phyloP scores from a whole-genome alignment of 306 rosid species.

The Begonia masoniana region DNA sequence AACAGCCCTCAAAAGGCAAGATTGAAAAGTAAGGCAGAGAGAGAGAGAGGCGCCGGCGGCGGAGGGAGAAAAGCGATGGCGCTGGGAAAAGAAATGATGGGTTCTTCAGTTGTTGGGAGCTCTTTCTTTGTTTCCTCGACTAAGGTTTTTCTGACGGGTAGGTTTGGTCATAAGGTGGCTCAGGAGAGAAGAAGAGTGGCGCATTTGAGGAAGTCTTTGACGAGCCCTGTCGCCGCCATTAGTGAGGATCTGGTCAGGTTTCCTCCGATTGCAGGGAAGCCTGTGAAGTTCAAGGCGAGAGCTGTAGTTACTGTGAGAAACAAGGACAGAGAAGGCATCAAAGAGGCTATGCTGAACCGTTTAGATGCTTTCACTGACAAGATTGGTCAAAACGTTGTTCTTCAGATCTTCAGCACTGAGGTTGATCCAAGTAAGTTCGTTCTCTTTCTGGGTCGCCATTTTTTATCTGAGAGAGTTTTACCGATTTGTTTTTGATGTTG shows the following conservation, averaged over 20 bases:
- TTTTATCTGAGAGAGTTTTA: neutral
- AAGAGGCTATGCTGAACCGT: slow-evolving; percentile 49
- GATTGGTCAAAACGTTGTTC: slow-evolving; percentile 72
- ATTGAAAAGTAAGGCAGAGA: neutral
- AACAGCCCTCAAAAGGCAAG: neutral
- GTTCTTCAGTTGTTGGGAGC: slow-evolving; percentile 29
- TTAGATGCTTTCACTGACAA: slow-evolving; percentile 57
- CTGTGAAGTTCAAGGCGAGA: slow-evolving; percentile 60
- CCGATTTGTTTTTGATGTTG: neutral
- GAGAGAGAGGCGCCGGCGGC: neutral
- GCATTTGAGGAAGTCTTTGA: slow-evolving; percentile 27
- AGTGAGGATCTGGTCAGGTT: slow-evolving; percentile 62
- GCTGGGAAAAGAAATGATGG: slow-evolving; percentile 38
- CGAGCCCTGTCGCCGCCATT: slow-evolving; percentile 58
- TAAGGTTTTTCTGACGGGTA: slow-evolving; percentile 8
- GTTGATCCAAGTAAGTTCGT: slow-evolving; percentile 69
- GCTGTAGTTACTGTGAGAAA: slow-evolving; percentile 79
- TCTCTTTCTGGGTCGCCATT: neutral
- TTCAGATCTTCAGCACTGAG: slow-evolving; percentile 69
- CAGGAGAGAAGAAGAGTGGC: slow-evolving; percentile 16
- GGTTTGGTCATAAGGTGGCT: slow-evolving; percentile 16
- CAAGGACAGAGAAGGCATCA: slow-evolving; percentile 70
- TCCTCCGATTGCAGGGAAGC: slow-evolving; percentile 27
- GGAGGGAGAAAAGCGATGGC: slow-evolving; percentile 28
- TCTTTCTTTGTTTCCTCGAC: slow-evolving; percentile 27